phyloP scores from a whole-genome alignment of 306 rosid genomes.

The Malus sieversii region DNA sequence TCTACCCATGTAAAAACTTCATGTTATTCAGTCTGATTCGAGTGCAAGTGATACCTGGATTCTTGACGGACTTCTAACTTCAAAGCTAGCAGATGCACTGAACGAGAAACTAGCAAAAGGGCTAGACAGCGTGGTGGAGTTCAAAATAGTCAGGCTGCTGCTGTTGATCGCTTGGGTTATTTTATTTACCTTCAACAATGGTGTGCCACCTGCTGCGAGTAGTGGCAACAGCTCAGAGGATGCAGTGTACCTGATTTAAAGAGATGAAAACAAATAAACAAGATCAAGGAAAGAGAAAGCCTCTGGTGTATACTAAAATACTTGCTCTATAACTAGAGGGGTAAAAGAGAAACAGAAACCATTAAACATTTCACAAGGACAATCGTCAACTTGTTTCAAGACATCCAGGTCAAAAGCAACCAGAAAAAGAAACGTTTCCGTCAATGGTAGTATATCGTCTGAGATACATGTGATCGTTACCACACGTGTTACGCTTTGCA shows the following conservation, averaged over 20 bases:
- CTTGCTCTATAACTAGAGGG: neutral
- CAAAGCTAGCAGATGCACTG: slow-evolving; percentile 84
- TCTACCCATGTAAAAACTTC: neutral
- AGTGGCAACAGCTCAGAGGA: slow-evolving; percentile 89
- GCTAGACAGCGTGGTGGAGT: slow-evolving; percentile 61
- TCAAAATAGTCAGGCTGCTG: slow-evolving; percentile 40
- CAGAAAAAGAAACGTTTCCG: neutral
- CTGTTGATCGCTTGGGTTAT: slow-evolving; percentile 69
- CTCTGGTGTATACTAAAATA: neutral
- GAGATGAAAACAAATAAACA: slow-evolving; percentile 2
- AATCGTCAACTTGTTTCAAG: neutral
- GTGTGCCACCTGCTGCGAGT: slow-evolving; percentile 67
- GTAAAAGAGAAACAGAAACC: neutral
- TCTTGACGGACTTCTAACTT: slow-evolving; percentile 83
- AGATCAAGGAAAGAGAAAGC: neutral
- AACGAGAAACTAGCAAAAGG: slow-evolving; percentile 61
- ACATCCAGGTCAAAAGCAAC: slow-evolving; percentile 9
- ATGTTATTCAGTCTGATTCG: neutral
- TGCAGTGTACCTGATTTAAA: slow-evolving; percentile 71
- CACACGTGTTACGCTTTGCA: neutral
- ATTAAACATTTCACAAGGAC: slow-evolving; percentile 1
- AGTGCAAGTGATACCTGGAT: slow-evolving; percentile 55
- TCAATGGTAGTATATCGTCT: neutral
- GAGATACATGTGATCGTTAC: neutral
- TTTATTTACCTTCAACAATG: slow-evolving; percentile 68